A percentile compares a stretch with the other conserved stretches of the same genome.
Conservation (phyloP, 2,329 filamentous ascomycete species). For the Lecanicillium sp. region DNA sequence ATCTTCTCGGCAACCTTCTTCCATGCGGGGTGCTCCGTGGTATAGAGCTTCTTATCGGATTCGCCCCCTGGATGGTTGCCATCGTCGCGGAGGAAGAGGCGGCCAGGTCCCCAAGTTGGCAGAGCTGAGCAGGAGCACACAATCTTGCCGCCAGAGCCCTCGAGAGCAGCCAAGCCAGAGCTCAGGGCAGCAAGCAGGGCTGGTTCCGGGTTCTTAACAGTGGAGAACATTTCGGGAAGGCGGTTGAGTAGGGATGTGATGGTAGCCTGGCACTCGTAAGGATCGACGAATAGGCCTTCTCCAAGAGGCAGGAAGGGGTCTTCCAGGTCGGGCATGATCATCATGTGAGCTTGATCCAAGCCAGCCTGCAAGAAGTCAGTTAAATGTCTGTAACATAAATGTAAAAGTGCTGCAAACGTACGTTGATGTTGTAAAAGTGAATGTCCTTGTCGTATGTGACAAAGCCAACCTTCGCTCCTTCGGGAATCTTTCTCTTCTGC, state of each 20-base stretch:
- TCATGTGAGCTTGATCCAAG: slow-evolving; percentile 87
- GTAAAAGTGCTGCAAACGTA: slow-evolving; percentile 33
- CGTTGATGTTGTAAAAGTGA: slow-evolving; percentile 93
- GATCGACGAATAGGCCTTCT: slow-evolving; percentile 90
- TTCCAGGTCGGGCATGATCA: slow-evolving; percentile 96
- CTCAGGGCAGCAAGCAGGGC: slow-evolving; percentile 78
- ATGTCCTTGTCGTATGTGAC: slow-evolving; percentile 95
- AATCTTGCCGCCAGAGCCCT: slow-evolving; percentile 85
- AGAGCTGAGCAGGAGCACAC: slow-evolving; percentile 81
- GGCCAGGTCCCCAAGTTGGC: slow-evolving; percentile 84
- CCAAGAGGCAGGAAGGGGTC: slow-evolving; percentile 92
- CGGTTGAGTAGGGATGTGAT: slow-evolving; percentile 81
- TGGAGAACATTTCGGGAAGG: slow-evolving; percentile 79
- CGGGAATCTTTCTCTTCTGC: slow-evolving; percentile 54
- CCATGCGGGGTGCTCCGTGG: slow-evolving; percentile 83
- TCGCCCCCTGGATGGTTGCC: slow-evolving; percentile 80
- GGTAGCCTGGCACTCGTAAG: slow-evolving; percentile 77
- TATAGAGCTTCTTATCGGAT: slow-evolving; percentile 84
- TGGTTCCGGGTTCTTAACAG: slow-evolving; percentile 84
- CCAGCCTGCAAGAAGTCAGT: slow-evolving; percentile 43
- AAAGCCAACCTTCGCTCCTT: slow-evolving; percentile 83
- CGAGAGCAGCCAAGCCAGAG: slow-evolving; percentile 74
- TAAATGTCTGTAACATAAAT: slow-evolving; percentile 2
- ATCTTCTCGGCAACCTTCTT: slow-evolving; percentile 81
- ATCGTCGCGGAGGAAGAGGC: slow-evolving; percentile 79